A percentile compares a stretch with the other conserved stretches of the same genome.
Evolutionary conservation across 139 green algal species (phyloP).

Genomic region (Tetraselmis chui): DNA sequence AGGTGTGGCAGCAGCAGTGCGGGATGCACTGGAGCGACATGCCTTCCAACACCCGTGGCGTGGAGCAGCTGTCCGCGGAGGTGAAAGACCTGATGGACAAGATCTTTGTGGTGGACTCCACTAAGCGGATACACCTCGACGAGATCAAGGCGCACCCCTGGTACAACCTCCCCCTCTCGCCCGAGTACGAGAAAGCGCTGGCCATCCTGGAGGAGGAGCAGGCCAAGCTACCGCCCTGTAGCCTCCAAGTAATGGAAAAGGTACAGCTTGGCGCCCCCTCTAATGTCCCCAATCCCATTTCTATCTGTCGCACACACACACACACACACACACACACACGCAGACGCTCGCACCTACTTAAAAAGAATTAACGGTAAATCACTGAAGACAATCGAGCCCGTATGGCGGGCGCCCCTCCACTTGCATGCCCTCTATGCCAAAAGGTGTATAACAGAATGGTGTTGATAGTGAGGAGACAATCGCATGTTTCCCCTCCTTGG

Average conservation of each 20-base stretch:
- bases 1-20: slow-evolving; percentile 31
- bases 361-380: too few relatives aligned
- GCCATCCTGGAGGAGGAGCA: not conserved
- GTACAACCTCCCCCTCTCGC: slow-evolving; percentile 4
- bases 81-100: slow-evolving; percentile 63
- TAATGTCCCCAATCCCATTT: too few relatives aligned
- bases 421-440: too few relatives aligned
- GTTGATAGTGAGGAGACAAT: too few relatives aligned
- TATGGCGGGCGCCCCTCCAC: too few relatives aligned
- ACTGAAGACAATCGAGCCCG: too few relatives aligned
- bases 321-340: too few relatives aligned
- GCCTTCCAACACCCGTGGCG: slow-evolving; percentile 41
- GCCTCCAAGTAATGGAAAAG: not conserved
- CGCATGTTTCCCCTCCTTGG: too few relatives aligned
- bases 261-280: too few relatives aligned
- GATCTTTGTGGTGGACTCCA: slow-evolving; percentile 68
- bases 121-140: slow-evolving; percentile 50
- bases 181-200: not conserved
- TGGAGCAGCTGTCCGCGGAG: slow-evolving; percentile 39
- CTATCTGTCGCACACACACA: too few relatives aligned
- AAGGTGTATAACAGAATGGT: too few relatives aligned
- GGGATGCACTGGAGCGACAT: slow-evolving; percentile 42
- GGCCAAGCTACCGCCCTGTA: not conserved
- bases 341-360: too few relatives aligned
- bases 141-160: slow-evolving; percentile 64